phyloP scores from a whole-genome alignment of 148 eudicot species.

The Rhododendron henanense region DNA sequence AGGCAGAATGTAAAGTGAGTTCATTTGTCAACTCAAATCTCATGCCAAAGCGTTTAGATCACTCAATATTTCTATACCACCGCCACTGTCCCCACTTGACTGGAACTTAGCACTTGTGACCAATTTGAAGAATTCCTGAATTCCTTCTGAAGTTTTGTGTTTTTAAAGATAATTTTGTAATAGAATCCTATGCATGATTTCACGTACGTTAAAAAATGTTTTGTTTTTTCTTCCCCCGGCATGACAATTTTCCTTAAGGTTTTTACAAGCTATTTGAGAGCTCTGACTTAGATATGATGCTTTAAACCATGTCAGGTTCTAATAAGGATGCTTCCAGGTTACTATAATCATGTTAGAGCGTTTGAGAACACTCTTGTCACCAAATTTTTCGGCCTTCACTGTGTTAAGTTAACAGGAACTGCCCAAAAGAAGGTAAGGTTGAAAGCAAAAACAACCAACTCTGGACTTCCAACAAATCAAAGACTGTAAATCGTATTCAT shows the following conservation, averaged over 20 bases:
- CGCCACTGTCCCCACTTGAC: neutral
- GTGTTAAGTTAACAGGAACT: constrained; percentile 65
- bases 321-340: constrained; percentile 78
- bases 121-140: neutral
- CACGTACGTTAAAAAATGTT: neutral
- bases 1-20: constrained; percentile 81
- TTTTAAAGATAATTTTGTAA: neutral
- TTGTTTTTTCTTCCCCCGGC: neutral
- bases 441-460: neutral
- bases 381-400: constrained; percentile 67
- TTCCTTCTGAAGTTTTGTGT: neutral
- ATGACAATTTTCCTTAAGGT: neutral
- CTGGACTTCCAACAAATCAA: neutral
- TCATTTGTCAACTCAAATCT: neutral
- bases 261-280: neutral
- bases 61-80: neutral
- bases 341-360: constrained; percentile 56
- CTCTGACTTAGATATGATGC: neutral
- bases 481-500: neutral
- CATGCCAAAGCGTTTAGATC: neutral
- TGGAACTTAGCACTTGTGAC: neutral
- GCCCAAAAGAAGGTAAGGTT: constrained; percentile 62
- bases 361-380: constrained; percentile 65
- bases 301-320: constrained; percentile 46
- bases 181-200: neutral